Conservation (phyloP, 139 green algal genomes). For the Picochlorum sp. region DNA sequence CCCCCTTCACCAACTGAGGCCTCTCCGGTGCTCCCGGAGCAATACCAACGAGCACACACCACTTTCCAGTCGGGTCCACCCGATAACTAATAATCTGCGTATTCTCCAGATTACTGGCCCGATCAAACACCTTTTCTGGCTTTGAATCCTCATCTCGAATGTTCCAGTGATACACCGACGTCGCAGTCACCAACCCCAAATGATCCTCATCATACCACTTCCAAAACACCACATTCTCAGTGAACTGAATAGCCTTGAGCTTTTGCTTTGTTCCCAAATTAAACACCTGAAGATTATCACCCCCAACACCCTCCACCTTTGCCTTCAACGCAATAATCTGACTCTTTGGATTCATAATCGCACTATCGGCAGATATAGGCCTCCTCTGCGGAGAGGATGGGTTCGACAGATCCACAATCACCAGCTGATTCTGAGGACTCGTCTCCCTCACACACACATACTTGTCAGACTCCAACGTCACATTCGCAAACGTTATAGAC, state of each 20-base stretch:
- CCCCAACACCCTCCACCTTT: conserved; percentile 37
- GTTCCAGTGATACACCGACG: conserved; percentile 94
- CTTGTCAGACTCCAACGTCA: conserved; percentile 95
- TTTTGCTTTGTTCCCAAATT: conserved; percentile 98
- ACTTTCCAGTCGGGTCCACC: conserved; percentile 80
- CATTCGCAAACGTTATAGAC: conserved; percentile 95
- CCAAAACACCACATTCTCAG: conserved; percentile 93
- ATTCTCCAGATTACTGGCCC: conserved; percentile 85
- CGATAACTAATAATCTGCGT: conserved; percentile 98
- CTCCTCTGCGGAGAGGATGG: conserved; percentile 67
- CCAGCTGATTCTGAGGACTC: conserved; percentile 34
- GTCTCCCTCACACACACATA: conserved; percentile 96
- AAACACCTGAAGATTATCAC: conserved; percentile 95
- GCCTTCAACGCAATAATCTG: conserved; percentile 96
- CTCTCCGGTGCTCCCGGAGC: conserved; percentile 83
- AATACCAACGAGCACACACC: conserved; percentile 96
- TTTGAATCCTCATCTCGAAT: conserved; percentile 61
- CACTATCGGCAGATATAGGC: conserved; percentile 94
- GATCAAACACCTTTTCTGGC: conserved; percentile 94
- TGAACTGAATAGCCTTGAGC: conserved; percentile 92
- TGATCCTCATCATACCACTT: conserved; percentile 83
- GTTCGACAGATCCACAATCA: conserved; percentile 88
- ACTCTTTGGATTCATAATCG: conserved; percentile 87
- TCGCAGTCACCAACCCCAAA: conserved; percentile 88
- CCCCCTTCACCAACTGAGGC: conserved; percentile 91